These are phyloP conservation scores for Suhomyces taliae DNA, from an alignment of 1,139 yeast species.

Conservation along the genomic window DNA sequence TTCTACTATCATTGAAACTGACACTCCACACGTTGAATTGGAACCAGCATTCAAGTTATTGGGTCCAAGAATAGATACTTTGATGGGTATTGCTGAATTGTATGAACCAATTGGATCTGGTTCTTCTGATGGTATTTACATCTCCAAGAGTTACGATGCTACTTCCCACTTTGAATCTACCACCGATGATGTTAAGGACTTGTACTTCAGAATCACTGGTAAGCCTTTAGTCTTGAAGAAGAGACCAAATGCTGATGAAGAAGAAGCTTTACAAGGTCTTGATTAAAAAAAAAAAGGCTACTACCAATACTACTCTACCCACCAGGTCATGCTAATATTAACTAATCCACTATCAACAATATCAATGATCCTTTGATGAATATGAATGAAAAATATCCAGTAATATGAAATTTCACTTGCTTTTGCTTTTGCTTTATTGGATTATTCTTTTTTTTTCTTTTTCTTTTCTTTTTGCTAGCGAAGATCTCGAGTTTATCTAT, in stretches of 20 bases:
- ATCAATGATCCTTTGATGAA: neutral
- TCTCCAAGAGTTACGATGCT: slow-evolving; percentile 90
- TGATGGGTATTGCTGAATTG: slow-evolving; percentile 92
- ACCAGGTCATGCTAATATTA: neutral
- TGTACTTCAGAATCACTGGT: slow-evolving; percentile 85
- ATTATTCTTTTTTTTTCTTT: no score
- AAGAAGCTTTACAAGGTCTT: slow-evolving; percentile 29
- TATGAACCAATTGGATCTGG: slow-evolving; percentile 90
- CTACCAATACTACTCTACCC: no score
- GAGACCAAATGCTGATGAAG: slow-evolving; percentile 65
- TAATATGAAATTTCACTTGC: no score
- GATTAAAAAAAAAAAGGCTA: slow-evolving; percentile 6
- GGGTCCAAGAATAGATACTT: slow-evolving; percentile 77
- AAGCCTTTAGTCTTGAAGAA: slow-evolving; percentile 85
- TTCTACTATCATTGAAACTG: slow-evolving; percentile 93
- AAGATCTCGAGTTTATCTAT: neutral
- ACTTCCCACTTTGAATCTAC: slow-evolving; percentile 94
- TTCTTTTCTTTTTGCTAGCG: neutral
- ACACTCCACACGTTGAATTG: slow-evolving; percentile 86
- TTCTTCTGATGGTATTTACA: slow-evolving; percentile 69
- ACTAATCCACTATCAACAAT: neutral
- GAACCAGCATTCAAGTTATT: slow-evolving; percentile 93
- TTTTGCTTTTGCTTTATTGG: no score
- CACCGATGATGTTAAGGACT: slow-evolving; percentile 94
- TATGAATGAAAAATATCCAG: neutral